A percentile compares a stretch with the other conserved stretches of the same genome.
Conservation (phyloP, 2,329 filamentous ascomycete genomes). For the Trichophyton equinum region DNA sequence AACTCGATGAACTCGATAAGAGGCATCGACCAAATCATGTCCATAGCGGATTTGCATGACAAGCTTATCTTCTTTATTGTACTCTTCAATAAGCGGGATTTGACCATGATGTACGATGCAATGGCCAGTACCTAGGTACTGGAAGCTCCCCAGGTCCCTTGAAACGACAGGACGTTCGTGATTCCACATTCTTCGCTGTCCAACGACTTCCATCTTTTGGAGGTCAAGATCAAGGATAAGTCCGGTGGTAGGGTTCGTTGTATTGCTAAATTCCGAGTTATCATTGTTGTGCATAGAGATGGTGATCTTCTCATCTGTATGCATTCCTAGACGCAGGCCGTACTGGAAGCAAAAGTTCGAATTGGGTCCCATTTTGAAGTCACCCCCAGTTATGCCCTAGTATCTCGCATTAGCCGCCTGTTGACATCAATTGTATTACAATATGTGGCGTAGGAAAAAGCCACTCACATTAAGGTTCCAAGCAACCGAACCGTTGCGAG, state of each 20-base stretch:
- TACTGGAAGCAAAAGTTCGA: constrained; percentile 12
- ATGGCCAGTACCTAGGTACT: constrained; percentile 5
- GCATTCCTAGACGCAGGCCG: neutral
- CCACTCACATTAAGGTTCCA: constrained; percentile 10
- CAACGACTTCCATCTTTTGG: constrained; percentile 1
- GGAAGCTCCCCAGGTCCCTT: constrained; percentile 9
- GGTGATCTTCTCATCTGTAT: neutral
- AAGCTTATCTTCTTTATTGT: constrained; percentile 3
- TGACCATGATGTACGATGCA: constrained; percentile 8
- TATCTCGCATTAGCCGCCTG: neutral
- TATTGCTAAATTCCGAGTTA: constrained; percentile 5
- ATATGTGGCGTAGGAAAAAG: too few relatives aligned
- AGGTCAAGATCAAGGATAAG: constrained; percentile 9
- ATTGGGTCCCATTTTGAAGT: constrained; percentile 10
- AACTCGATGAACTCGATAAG: constrained; percentile 5
- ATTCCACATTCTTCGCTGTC: constrained; percentile 7
- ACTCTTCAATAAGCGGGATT: constrained; percentile 10
- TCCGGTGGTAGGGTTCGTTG: constrained; percentile 6
- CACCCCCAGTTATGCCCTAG: constrained; percentile 12
- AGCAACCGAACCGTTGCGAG: constrained; percentile 4
- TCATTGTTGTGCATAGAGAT: constrained; percentile 7
- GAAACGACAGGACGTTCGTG: neutral
- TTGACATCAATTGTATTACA: neutral
- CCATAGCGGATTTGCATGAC: constrained; percentile 8
- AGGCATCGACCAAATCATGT: neutral